Conservation (phyloP, 2,329 filamentous ascomycete genomes). For the Colletotrichum agaves region DNA sequence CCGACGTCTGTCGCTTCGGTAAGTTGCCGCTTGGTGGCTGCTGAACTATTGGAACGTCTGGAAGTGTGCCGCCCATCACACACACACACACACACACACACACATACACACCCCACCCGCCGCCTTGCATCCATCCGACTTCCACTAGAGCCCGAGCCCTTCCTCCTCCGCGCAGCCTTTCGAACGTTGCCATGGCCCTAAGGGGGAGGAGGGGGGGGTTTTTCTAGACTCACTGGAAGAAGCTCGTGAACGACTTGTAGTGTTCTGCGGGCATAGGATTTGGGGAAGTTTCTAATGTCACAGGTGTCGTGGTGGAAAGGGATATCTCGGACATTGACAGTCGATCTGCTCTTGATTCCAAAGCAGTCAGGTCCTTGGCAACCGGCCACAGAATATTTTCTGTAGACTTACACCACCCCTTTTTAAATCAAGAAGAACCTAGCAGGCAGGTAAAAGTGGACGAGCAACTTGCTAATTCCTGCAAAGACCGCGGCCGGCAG, state of each 20-base stretch:
- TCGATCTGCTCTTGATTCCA: neutral
- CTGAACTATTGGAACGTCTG: slow-evolving; percentile 33
- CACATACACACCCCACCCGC: neutral
- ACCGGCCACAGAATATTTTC: neutral
- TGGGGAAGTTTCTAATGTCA: neutral
- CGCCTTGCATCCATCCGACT: slow-evolving; percentile 12
- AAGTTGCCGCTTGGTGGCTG: slow-evolving; percentile 33
- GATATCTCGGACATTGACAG: neutral
- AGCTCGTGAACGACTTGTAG: slow-evolving; percentile 13
- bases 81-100: no score
- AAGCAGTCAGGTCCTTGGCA: neutral
- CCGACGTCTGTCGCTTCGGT: slow-evolving; percentile 13
- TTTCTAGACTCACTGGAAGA: slow-evolving; percentile 22
- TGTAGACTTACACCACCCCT: no score
- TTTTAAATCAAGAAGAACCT: neutral
- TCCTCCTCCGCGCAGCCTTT: slow-evolving; percentile 19
- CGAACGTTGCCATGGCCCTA: slow-evolving; percentile 25
- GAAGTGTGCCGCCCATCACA: slow-evolving; percentile 17
- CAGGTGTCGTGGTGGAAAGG: neutral
- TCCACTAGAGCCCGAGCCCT: neutral
- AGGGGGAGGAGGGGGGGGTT: no score
- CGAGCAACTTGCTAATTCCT: neutral
- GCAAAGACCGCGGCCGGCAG: slow-evolving; percentile 21
- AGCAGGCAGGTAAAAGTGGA: slow-evolving; percentile 18
- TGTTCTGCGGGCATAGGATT: slow-evolving; percentile 25